Base-by-base conservation (phyloP, 768 basidiomycete genomes). In the Rhizopogon sp. region DNA sequence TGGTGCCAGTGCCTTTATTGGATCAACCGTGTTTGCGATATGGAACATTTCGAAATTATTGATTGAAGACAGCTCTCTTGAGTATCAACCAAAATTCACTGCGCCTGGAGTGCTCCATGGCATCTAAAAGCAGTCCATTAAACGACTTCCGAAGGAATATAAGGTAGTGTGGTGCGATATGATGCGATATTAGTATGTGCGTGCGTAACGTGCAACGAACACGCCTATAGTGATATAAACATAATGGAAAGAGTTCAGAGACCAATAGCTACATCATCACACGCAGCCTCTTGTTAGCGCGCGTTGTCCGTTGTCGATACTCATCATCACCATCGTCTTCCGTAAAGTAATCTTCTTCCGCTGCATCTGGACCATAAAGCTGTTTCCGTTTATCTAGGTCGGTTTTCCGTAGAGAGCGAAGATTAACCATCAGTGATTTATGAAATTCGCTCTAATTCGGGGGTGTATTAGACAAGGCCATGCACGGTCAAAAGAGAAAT, bases 381-480 rank as follows among this genome's bases (percentile, higher is more conserved):
- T 71, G 70, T 53, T 72, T 71, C 22, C 79, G 78, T 58, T 79
- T 76, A 46, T 79, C 77, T 47, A 73, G 70, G 62, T 87, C 86
- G 10, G 77, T 61, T 65, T 82, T 84, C 35, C 87, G 85, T 56
- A 90, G 66, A 29, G 76, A 72, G 16, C 84, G 80, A 45, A 90
- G 74, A 56, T 81, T 76, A n/a, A 69, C 53, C 9, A 77, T 72
- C 47, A 90, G 69, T 3, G 82, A 80, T 64, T 80, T 88, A 61
- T 85, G 74, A 61, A 90, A 90, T 29, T 87, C 85, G 60, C 74
- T 85, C 88, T 90, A 29, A 35, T 35, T 10, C 41, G 14, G 40
- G 40, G 13, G 6, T 43, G 39, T 35, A 17, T 5, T 51, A 58
- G 47, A 25, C 29, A 64, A 33, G 20, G 40, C 29, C 43, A 25